A percentile compares a stretch with the other conserved stretches of the same genome.
phyloP scores from a whole-genome alignment of 129 eudicot genomes.

The Centrapalus pauciflorus region DNA sequence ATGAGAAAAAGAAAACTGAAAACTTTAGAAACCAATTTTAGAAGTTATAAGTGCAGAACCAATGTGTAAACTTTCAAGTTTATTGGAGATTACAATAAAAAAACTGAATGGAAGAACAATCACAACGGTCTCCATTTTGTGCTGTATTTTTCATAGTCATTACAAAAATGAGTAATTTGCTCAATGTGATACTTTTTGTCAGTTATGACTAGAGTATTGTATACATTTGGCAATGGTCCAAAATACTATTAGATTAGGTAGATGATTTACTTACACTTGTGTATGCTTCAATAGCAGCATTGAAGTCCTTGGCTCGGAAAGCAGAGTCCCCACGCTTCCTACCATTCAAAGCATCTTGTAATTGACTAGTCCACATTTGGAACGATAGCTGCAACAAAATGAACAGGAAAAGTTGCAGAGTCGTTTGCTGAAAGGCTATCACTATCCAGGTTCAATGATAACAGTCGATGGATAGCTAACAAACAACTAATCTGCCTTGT shows the following conservation, averaged over 20 bases:
- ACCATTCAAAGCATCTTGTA: constrained; percentile 57
- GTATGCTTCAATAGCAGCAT: constrained; percentile 48
- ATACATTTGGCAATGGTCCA: not conserved
- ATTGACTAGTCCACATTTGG: constrained; percentile 54
- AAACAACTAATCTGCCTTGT: too few relatives aligned
- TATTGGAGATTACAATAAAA: too few relatives aligned
- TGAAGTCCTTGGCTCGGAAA: constrained; percentile 51
- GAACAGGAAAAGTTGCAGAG: not conserved
- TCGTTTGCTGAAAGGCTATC: not conserved
- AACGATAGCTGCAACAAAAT: constrained; percentile 47
- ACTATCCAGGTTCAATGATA: not conserved
- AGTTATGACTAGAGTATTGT: not conserved
- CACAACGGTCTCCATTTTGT: not conserved
- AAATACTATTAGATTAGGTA: not conserved
- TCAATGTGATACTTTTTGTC: not conserved
- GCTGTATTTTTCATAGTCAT: not conserved
- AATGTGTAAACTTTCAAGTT: not conserved
- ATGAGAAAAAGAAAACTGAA: not conserved
- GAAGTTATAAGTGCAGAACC: not conserved
- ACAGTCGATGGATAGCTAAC: not conserved
- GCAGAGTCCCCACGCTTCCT: constrained; percentile 64
- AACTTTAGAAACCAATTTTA: not conserved
- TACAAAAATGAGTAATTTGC: not conserved
- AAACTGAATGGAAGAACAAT: not conserved
- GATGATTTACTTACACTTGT: constrained; percentile 31